A percentile compares a stretch with the other conserved stretches of the same genome.
Conservation (phyloP, 768 basidiomycete species). For the Kondoa subrosea region DNA sequence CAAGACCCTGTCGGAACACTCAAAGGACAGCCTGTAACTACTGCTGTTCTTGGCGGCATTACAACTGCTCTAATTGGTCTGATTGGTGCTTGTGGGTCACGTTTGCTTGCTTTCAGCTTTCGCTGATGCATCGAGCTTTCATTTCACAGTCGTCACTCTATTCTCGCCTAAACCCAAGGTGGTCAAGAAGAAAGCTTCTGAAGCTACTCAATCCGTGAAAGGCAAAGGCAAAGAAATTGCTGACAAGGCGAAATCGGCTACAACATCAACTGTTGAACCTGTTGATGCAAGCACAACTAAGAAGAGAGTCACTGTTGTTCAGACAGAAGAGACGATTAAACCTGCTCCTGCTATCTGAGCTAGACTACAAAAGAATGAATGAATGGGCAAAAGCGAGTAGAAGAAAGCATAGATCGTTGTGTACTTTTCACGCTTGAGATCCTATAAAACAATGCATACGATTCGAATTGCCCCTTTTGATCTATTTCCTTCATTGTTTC, state of each 20-base stretch:
- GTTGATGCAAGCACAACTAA: neutral
- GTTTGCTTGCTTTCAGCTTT: neutral
- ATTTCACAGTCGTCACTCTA: constrained; percentile 32
- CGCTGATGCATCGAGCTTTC: constrained; percentile 36
- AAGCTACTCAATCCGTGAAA: constrained; percentile 4
- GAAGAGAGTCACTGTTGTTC: constrained; percentile 6
- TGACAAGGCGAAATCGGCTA: constrained; percentile 4
- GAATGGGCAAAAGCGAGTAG: too few species aligned
- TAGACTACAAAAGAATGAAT: too few species aligned
- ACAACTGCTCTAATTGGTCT: constrained; percentile 68
- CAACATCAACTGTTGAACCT: neutral
- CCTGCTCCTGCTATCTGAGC: too few species aligned
- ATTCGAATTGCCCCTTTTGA: too few species aligned
- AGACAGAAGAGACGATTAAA: too few species aligned
- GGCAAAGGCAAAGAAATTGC: constrained; percentile 9
- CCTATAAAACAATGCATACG: too few species aligned
- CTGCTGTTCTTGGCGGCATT: constrained; percentile 49
- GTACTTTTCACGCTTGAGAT: too few species aligned
- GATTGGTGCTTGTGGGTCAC: constrained; percentile 39
- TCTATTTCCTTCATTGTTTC: neutral
- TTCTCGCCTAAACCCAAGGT: constrained; percentile 19
- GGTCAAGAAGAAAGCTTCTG: constrained; percentile 20
- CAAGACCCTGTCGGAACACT: constrained; percentile 62
- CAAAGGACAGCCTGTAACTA: constrained; percentile 76
- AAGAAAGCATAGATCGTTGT: too few species aligned